Percentiles rank a stretch among this genome's conserved stretches.
Conservation (phyloP, 495 filamentous ascomycete genomes). For the Daldinia loculata region DNA sequence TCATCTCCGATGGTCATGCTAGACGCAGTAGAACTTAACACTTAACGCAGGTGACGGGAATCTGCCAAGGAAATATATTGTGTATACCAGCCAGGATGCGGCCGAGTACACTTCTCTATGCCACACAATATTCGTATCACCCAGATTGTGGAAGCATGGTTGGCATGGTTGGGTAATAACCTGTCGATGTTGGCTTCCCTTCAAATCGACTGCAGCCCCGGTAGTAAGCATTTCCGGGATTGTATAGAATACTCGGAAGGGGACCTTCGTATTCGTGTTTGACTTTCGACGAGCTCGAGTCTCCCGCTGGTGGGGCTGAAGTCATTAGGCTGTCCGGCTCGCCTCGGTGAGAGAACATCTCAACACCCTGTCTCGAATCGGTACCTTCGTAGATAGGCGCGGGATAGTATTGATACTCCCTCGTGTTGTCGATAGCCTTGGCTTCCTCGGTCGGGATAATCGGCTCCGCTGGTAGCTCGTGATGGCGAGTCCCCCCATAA, state of each 20-base stretch:
- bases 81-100: conserved; percentile 21
- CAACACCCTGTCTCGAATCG: conserved; percentile 52
- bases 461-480: conserved; percentile 53
- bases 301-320: conserved; percentile 30
- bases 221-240: conserved; percentile 47
- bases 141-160: conserved; percentile 47
- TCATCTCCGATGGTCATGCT: conserved; percentile 38
- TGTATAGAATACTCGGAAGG: conserved; percentile 55
- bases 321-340: conserved; percentile 48
- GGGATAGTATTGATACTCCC: conserved; percentile 59
- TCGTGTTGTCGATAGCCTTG: conserved; percentile 54
- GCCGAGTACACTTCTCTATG: background rate
- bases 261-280: conserved; percentile 55
- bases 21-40: conserved; percentile 26
- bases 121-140: conserved; percentile 9
- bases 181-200: conserved; percentile 53
- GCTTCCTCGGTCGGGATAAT: conserved; percentile 57
- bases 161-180: conserved; percentile 57
- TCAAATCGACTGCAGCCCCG: conserved; percentile 55
- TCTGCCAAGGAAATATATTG: conserved; percentile 17
- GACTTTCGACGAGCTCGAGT: conserved; percentile 46
- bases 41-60: conserved; percentile 16
- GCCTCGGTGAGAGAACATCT: conserved; percentile 53
- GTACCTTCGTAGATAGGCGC: conserved; percentile 54
- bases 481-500: conserved; percentile 55